Evolutionary conservation across 768 basidiomycete genomes (phyloP), one percentile per base, ranked within the genome.

Genomic region (Albatrellus ellisii): DNA sequence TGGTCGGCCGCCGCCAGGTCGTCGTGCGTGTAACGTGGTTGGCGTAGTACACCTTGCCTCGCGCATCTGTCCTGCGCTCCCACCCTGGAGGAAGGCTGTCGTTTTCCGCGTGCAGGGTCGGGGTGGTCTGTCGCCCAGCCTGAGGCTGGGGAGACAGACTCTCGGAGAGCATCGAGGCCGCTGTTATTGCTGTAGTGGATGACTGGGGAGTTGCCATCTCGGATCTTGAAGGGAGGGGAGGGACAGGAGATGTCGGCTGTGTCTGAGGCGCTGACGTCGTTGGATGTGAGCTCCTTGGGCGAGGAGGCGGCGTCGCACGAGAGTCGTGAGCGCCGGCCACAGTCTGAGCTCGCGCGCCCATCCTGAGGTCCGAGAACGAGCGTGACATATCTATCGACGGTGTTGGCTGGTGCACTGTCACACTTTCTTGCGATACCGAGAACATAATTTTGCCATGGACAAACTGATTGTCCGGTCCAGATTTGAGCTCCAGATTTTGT

Each of bases 401-500:
- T 36, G 51, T 51, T 29, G 48, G 49, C 22, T 51, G 41, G 41
- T 48, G 27, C 42, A 38, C 36, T 15, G 20, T 34, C 9, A 14
- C 50, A 18, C 36, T 44, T 14, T 34, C 53, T 11, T 65, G 68
- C 11, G 63, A 62, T 24, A 70, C 54, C 58, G 72, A 58, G 52
- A 90, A 76, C 46, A 81, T 73, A 45, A 91, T 68, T 60, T 82
- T 85, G 20, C 89, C 89, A 57, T 82, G 82, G 0, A 91, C 89
- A 33, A 76, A 70, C 18, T 84, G 70, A 52, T 78, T 76, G 59
- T 85, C 83, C 38, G 63, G 63, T 46, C 77, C 80, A 33, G 79
- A 74, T 67, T 76, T 72, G 39, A 88, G 69, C 54, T 92, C 87
- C 43, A 68, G 70, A 33, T 77, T 83, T 49, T 88, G 73, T 53